Percentiles rank a stretch among this genome's conserved stretches.
Conservation (phyloP, 768 basidiomycete species). For the Infundibulicybe gibba region DNA sequence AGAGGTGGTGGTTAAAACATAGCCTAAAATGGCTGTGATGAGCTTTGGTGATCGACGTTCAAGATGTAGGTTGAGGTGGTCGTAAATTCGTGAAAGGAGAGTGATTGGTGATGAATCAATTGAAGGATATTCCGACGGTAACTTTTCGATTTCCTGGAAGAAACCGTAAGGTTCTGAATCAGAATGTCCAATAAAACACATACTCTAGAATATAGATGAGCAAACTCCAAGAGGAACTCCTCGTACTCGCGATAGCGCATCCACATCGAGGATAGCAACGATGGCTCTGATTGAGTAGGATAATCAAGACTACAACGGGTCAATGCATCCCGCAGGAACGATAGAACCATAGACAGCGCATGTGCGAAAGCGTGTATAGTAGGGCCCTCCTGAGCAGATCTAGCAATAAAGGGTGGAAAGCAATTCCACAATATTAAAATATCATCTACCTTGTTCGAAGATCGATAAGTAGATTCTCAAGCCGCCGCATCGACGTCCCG, state of each 20-base stretch:
- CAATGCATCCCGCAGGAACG: constrained; percentile 45
- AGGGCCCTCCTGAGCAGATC: constrained; percentile 43
- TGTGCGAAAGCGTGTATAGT: constrained; percentile 68
- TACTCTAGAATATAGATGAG: constrained; percentile 59
- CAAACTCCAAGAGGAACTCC: constrained; percentile 47
- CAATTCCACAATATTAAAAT: neutral
- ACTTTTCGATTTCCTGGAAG: constrained; percentile 25
- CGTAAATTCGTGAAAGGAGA: constrained; percentile 61
- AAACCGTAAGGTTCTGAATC: neutral
- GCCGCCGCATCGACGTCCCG: constrained; percentile 62
- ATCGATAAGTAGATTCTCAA: constrained; percentile 49
- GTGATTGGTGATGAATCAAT: constrained; percentile 42
- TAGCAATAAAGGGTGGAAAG: constrained; percentile 14
- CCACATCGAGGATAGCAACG: constrained; percentile 41
- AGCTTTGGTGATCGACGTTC: constrained; percentile 45
- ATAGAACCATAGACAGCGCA: constrained; percentile 52
- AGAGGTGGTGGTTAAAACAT: constrained; percentile 62
- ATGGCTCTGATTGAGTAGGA: constrained; percentile 9
- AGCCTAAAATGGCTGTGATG: constrained; percentile 58
- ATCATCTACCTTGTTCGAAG: constrained; percentile 45
- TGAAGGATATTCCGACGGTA: constrained; percentile 34
- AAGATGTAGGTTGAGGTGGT: constrained; percentile 48
- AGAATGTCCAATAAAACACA: constrained; percentile 13
- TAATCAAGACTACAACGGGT: constrained; percentile 23
- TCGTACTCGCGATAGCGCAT: constrained; percentile 46